Percentiles rank a stretch among this genome's conserved stretches.
Evolutionary conservation across 345 rosid species (phyloP).

Genomic region (Excoecaria agallocha): DNA sequence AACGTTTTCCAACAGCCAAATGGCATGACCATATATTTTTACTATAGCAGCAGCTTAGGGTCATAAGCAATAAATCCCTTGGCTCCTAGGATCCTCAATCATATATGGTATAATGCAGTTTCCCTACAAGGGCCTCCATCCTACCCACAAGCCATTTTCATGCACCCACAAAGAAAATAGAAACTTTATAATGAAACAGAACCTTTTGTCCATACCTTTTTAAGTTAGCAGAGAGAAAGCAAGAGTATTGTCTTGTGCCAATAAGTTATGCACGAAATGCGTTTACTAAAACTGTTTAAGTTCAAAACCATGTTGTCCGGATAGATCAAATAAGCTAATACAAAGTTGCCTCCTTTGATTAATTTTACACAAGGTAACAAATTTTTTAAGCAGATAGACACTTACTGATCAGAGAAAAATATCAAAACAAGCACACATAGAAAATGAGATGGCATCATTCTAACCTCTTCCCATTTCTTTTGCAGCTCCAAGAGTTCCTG

Average conservation of each 20-base stretch:
- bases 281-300: neutral
- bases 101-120: neutral
- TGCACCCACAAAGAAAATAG: neutral
- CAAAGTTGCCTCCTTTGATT: neutral
- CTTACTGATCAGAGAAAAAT: neutral
- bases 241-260: neutral
- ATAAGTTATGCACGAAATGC: neutral
- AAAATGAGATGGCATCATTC: neutral
- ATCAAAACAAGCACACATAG: neutral
- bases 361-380: neutral
- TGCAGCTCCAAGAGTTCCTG: slow-evolving; percentile 84
- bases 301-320: neutral
- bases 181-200: neutral
- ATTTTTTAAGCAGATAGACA: neutral
- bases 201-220: neutral
- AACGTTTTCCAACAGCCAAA: neutral
- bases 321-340: neutral
- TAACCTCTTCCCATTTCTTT: slow-evolving; percentile 70
- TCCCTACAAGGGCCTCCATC: neutral
- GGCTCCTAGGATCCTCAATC: neutral
- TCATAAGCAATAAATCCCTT: neutral
- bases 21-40: neutral
- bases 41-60: neutral
- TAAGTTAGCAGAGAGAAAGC: neutral
- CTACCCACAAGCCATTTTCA: neutral